These are phyloP conservation scores for Penicillium waksmanii DNA, from an alignment of 495 filamentous ascomycete species.

Conservation along the genomic window DNA sequence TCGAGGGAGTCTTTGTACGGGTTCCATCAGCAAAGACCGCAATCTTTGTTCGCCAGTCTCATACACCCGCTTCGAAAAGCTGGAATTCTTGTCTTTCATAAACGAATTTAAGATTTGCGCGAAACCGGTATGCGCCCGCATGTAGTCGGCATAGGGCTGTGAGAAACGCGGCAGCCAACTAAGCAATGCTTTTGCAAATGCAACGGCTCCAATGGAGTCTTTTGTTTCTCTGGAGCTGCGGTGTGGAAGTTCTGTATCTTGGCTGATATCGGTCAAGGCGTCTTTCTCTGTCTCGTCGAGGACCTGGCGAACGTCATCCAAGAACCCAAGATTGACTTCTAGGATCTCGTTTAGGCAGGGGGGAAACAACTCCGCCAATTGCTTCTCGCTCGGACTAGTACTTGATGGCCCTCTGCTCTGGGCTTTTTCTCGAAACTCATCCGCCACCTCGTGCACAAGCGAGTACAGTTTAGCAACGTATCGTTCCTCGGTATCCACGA, in stretches of 20 bases:
- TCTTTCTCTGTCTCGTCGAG: slow-evolving; percentile 84
- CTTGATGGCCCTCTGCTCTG: slow-evolving; percentile 59
- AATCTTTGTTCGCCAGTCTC: slow-evolving; percentile 89
- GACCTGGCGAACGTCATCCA: slow-evolving; percentile 70
- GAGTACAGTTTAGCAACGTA: slow-evolving; percentile 87
- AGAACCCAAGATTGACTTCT: slow-evolving; percentile 75
- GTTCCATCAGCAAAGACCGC: slow-evolving; percentile 93
- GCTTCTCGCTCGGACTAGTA: slow-evolving; percentile 71
- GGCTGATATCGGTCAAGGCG: slow-evolving; percentile 67
- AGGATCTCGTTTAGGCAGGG: slow-evolving; percentile 75
- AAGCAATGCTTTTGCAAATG: slow-evolving; percentile 75
- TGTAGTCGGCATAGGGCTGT: slow-evolving; percentile 87
- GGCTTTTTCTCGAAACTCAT: slow-evolving; percentile 72
- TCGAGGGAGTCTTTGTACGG: slow-evolving; percentile 90
- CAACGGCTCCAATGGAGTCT: slow-evolving; percentile 74
- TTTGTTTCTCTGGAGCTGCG: slow-evolving; percentile 49
- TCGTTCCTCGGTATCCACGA: slow-evolving; percentile 91
- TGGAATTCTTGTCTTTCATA: slow-evolving; percentile 72
- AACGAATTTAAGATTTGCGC: slow-evolving; percentile 76
- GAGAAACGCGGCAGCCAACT: slow-evolving; percentile 92
- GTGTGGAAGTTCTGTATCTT: slow-evolving; percentile 54
- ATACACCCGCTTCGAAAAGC: slow-evolving; percentile 75
- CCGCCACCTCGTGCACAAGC: slow-evolving; percentile 73
- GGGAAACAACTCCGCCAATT: slow-evolving; percentile 79
- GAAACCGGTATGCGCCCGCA: slow-evolving; percentile 82